Conservation (phyloP, 2,329 filamentous ascomycete species). For the Ceratocystis variospora region DNA sequence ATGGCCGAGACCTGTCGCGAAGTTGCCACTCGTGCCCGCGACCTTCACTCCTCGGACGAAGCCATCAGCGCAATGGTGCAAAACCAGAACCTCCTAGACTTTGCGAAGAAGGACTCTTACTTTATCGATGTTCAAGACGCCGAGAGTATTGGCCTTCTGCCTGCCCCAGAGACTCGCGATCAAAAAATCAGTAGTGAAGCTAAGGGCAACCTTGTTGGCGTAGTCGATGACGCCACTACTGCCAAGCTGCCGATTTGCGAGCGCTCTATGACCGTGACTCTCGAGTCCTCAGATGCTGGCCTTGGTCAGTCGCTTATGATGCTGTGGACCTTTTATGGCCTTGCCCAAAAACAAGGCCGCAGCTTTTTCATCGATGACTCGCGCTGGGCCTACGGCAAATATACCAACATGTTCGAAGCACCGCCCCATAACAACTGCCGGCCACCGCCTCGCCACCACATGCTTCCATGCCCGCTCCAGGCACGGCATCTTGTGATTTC, state of each 20-base stretch:
- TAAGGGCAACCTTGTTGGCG: conserved; percentile 35
- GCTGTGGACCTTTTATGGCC: conserved; percentile 70
- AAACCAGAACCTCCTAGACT: conserved; percentile 14
- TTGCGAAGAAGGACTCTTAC: conserved; percentile 47
- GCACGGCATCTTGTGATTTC: conserved; percentile 65
- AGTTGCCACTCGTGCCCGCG: conserved; percentile 44
- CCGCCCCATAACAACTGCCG: conserved; percentile 53
- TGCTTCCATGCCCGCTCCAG: conserved; percentile 65
- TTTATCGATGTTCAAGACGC: conserved; percentile 67
- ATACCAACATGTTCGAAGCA: conserved; percentile 55
- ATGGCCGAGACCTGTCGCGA: conserved; percentile 56
- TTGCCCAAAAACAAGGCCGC: conserved; percentile 59
- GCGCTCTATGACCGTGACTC: conserved; percentile 59
- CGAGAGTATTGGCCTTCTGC: conserved; percentile 48
- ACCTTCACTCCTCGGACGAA: conserved; percentile 27
- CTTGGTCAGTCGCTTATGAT: conserved; percentile 64
- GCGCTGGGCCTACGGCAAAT: conserved; percentile 68
- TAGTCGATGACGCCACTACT: conserved; percentile 29
- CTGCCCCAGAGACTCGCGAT: conserved; percentile 28
- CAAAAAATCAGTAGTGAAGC: conserved; percentile 25
- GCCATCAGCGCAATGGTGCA: conserved; percentile 27
- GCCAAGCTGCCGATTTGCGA: conserved; percentile 47
- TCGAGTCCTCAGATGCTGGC: conserved; percentile 60
- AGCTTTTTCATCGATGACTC: conserved; percentile 77
- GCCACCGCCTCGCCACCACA: conserved; percentile 58